phyloP scores from a whole-genome alignment of 2,329 filamentous ascomycete species.

The Laburnicola sp. region DNA sequence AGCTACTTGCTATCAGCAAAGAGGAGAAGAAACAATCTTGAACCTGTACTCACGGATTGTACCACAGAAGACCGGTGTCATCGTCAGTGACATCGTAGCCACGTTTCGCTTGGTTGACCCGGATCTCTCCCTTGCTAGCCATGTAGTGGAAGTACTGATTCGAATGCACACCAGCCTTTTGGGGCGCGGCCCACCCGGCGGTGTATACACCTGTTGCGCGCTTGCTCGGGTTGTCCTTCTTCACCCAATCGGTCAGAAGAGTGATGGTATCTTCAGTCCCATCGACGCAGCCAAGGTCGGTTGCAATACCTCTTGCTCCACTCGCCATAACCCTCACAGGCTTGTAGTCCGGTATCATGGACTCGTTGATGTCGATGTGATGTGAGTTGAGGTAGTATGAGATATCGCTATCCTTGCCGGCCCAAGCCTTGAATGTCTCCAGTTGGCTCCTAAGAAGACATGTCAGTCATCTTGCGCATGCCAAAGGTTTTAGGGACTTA shows the following conservation, averaged over 20 bases:
- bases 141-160: constrained; percentile 98
- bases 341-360: constrained; percentile 81
- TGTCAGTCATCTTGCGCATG: constrained; percentile 45
- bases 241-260: constrained; percentile 84
- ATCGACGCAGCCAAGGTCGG: constrained; percentile 73
- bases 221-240: constrained; percentile 68
- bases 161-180: constrained; percentile 90
- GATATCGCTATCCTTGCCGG: constrained; percentile 88
- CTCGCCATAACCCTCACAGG: constrained; percentile 79
- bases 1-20: constrained; percentile 49
- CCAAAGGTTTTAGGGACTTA: constrained; percentile 46
- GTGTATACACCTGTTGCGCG: constrained; percentile 88
- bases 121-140: constrained; percentile 79
- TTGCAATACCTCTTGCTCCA: constrained; percentile 77
- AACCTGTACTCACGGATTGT: constrained; percentile 67
- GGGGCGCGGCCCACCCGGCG: constrained; percentile 90
- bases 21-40: background rate
- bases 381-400: constrained; percentile 96
- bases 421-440: constrained; percentile 94
- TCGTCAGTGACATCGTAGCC: constrained; percentile 96
- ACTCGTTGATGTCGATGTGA: constrained; percentile 90
- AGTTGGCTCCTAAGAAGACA: constrained; percentile 85
- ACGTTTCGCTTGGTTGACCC: constrained; percentile 89
- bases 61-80: constrained; percentile 71
- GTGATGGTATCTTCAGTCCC: constrained; percentile 93